Base-by-base conservation (phyloP, 179 eudicot genomes). In the Heliamphora pulchella region DNA sequence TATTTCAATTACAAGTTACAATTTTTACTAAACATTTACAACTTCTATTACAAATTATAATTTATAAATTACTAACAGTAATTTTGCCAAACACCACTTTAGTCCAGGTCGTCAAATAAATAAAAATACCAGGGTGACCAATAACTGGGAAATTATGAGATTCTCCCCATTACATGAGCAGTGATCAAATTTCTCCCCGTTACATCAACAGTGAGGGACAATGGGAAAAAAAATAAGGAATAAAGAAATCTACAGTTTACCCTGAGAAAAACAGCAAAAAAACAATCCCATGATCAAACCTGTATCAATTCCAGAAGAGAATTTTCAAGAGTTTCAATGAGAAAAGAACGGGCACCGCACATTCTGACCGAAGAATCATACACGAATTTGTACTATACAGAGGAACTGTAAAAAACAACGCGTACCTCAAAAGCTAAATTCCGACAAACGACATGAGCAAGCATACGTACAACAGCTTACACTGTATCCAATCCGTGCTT, bases 311-410 rank as follows among this genome's bases (percentile, higher is more conserved):
- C 3, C 31, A 65, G 73, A 39, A 8, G 22, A 77, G 10, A 14
- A 64, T 51, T 20, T 53, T 53, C 3, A 64, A 3, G 14, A 1
- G 39, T 6, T 67, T 39, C 48, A 51, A 11, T 9, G 20, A 4
- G 31, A 44, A 68, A 64, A 48, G 53, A 54, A 66, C 0, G 39
- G 5, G 55, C 6, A 20, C n/a, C 11, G 53, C 0, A 22, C 9
- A 14, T 20, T 17, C 9, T 17, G 8, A 22, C 57, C 11, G 53
- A 20, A 58, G 83, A 77, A 47, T 76, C 66, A 48, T 53, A 44
- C 69, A 75, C 63, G 78, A 79, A 81, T 48, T 11, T 69, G 79
- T 17, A 63, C 75, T 84, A 62, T 78, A 79, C 75, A 75, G 48
- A 44, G 15, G 70, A 78, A 69, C 55, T 59, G 67, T 78, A 50